phyloP scores from a whole-genome alignment of 2,329 filamentous ascomycete genomes.

The Aspergillus terreus region DNA sequence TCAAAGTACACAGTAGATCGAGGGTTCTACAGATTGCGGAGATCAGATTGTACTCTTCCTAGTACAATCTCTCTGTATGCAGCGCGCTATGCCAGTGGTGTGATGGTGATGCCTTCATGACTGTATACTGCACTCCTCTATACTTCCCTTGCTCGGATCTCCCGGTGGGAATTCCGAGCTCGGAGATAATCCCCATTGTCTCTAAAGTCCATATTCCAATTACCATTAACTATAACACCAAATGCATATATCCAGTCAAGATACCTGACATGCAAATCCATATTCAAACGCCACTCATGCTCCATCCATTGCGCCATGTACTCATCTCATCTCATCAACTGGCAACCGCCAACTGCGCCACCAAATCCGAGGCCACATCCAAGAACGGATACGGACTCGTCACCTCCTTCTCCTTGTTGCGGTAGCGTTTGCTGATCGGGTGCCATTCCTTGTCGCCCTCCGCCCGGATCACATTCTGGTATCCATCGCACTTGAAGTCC shows the following conservation, averaged over 20 bases:
- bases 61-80: neutral
- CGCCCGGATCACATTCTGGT: conserved; percentile 75
- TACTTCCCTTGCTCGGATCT: neutral
- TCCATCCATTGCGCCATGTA: too few species aligned
- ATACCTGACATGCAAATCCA: too few species aligned
- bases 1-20: too few species aligned
- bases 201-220: too few species aligned
- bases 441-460: conserved; percentile 43
- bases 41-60: too few species aligned
- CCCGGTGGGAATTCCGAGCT: neutral
- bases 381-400: conserved; percentile 94
- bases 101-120: neutral
- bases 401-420: conserved; percentile 85
- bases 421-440: conserved; percentile 47
- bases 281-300: too few species aligned
- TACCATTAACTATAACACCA: too few species aligned
- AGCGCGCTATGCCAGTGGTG: neutral
- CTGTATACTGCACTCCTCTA: neutral
- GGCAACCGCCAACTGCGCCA: conserved; percentile 86
- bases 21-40: too few species aligned
- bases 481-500: conserved; percentile 97
- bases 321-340: conserved; percentile 41
- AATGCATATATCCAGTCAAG: too few species aligned
- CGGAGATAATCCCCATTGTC: too few species aligned
- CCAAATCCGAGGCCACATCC: conserved; percentile 86